Base-by-base conservation (phyloP, 2,329 filamentous ascomycete genomes). In the Ophiosphaerella herpotricha region DNA sequence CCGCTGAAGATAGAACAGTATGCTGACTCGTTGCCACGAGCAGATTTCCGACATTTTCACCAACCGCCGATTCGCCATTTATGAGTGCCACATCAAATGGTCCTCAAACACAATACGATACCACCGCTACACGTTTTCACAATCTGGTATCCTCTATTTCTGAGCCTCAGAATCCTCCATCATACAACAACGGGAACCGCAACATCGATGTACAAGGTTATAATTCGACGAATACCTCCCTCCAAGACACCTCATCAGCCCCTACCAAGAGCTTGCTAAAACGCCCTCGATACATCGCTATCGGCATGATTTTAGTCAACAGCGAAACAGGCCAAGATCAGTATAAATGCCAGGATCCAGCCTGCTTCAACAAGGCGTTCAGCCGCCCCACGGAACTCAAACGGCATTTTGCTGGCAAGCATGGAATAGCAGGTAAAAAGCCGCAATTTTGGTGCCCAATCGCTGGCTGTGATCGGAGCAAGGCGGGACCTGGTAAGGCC, bases 401-500 rank as follows among this genome's bases (percentile, higher is more conserved):
- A 21, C 43, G 52, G 3, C 48, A 54, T 31, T 31, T 51, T 36
- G 32, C 31, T 4, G 35, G 37, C 12, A 23, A 29, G 14, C 47
- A 54, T 32, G 37, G 13, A 6, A 24, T 14, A 26, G 16, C 21
- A 8, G 36, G 35, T 2, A 39, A 9, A 26, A 39, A 23, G 34
- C 26, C 40, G 14, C 42, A 38, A 8, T 54, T 51, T 18, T 54
- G 47, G 52, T 54, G 48, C 21, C 52, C 52, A 1, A 23, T 54
- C 3, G 40, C 38, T 1, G 44, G 37, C 1, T 54, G 47, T 26
- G 44, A 29, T 9, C 38, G 52, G 16, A 50, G 40, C 26, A 51
- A 36, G 40, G 11, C 5, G 32, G 47, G 43, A 8, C 7, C 14
- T 1, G 13, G 34, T 24, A 21, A 23, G 3, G 39, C 40, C 3